Conservation (phyloP, 106 monocot genomes). For the Cymbidium sinense region DNA sequence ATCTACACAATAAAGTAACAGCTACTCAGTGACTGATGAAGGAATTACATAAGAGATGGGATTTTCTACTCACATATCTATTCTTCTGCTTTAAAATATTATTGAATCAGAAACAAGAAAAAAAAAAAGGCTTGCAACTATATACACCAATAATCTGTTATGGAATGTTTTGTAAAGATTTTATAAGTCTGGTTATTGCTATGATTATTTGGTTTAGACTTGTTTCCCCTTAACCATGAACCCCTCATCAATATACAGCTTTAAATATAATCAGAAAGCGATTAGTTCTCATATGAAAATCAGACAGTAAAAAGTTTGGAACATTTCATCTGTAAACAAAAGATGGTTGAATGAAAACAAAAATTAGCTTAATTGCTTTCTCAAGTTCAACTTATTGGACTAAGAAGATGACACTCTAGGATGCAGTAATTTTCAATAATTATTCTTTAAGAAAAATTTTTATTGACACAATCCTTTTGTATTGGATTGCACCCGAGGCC, state of each 20-base stretch:
- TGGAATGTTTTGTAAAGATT: neutral
- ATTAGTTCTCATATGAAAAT: neutral
- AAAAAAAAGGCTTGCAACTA: too few relatives aligned
- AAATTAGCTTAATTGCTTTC: neutral
- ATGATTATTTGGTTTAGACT: neutral
- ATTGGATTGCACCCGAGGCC: too few relatives aligned
- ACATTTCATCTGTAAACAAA: neutral
- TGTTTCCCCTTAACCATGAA: neutral
- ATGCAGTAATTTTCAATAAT: too few relatives aligned
- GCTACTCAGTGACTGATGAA: neutral
- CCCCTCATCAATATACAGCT: neutral
- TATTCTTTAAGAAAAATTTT: too few relatives aligned
- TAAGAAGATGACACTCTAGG: too few relatives aligned
- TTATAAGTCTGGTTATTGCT: neutral
- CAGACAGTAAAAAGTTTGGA: neutral
- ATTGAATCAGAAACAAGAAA: neutral
- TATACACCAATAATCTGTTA: neutral
- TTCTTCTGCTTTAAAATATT: neutral
- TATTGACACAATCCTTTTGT: too few relatives aligned
- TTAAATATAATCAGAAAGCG: neutral
- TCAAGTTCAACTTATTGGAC: too few relatives aligned
- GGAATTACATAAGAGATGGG: neutral
- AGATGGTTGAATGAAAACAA: neutral
- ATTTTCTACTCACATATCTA: neutral
- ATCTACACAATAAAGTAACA: constrained; percentile 50